A percentile compares a stretch with the other conserved stretches of the same genome.
Evolutionary conservation across 2,329 filamentous ascomycete species (phyloP).

Genomic region (Alternaria sp.): DNA sequence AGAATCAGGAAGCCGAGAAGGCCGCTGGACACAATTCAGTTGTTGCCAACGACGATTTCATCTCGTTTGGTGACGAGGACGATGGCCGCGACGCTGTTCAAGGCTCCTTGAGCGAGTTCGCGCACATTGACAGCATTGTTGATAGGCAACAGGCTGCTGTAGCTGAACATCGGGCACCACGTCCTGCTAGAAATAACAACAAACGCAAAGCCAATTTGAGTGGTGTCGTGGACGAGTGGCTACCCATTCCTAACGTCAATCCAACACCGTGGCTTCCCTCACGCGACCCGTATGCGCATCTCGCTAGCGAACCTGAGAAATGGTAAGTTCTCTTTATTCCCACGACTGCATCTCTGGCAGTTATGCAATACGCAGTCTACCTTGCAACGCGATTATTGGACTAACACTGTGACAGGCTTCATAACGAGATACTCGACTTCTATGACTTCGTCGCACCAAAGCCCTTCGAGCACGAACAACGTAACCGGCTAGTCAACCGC

Average conservation of each 20-base stretch:
- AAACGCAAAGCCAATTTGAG: slow-evolving; percentile 72
- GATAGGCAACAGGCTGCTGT: slow-evolving; percentile 15
- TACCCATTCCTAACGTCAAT: slow-evolving; percentile 41
- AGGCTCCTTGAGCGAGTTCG: slow-evolving; percentile 33
- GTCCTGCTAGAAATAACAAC: slow-evolving; percentile 7
- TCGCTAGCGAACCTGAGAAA: slow-evolving; percentile 56
- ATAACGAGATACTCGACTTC: slow-evolving; percentile 90
- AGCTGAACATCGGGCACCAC: slow-evolving; percentile 18
- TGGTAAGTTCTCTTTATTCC: slow-evolving; percentile 43
- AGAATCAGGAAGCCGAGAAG: slow-evolving; percentile 64
- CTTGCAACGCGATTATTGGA: neutral
- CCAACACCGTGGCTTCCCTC: slow-evolving; percentile 57
- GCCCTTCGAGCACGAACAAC: slow-evolving; percentile 77
- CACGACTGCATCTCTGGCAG: neutral
- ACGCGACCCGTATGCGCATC: slow-evolving; percentile 60
- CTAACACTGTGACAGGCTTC: slow-evolving; percentile 63
- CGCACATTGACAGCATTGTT: slow-evolving; percentile 12
- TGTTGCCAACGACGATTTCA: slow-evolving; percentile 75
- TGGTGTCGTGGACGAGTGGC: slow-evolving; percentile 54
- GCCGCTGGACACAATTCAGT: slow-evolving; percentile 59
- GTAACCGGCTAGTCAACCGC: slow-evolving; percentile 73
- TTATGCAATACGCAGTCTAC: neutral
- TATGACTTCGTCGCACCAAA: slow-evolving; percentile 82
- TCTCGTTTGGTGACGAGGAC: slow-evolving; percentile 71
- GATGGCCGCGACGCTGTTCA: slow-evolving; percentile 16